A percentile compares a stretch with the other conserved stretches of the same genome.
phyloP scores from a whole-genome alignment of 805 yeast species.

The Candida tibetensis region DNA sequence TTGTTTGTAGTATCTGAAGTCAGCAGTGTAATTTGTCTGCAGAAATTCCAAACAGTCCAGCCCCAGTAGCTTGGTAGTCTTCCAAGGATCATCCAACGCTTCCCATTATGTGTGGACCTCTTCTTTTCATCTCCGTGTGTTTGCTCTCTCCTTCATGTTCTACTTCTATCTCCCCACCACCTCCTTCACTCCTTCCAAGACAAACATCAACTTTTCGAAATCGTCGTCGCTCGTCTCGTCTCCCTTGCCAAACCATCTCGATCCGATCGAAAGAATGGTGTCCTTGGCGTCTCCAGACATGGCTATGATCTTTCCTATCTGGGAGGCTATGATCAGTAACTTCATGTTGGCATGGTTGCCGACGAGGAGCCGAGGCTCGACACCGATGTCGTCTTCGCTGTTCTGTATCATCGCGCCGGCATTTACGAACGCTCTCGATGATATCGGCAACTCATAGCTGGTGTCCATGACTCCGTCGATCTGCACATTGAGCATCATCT shows the following conservation, averaged over 20 bases:
- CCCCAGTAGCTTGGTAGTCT: no score
- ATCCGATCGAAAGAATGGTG: conserved; percentile 44
- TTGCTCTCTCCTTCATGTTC: no score
- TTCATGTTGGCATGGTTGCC: conserved; percentile 49
- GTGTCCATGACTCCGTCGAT: conserved; percentile 49
- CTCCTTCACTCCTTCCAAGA: conserved; percentile 28
- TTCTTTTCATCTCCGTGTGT: no score
- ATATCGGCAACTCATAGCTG: conserved; percentile 35
- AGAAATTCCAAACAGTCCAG: no score
- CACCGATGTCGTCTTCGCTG: conserved; percentile 25
- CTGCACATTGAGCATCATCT: conserved; percentile 36
- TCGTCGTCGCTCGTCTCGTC: conserved; percentile 30
- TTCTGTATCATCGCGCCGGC: conserved; percentile 3
- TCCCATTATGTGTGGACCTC: no score
- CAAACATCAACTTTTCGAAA: conserved; percentile 45
- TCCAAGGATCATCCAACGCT: no score
- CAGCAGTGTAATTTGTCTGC: no score
- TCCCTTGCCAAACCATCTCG: conserved; percentile 45
- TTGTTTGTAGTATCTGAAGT: no score
- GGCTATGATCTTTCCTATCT: conserved; percentile 43
- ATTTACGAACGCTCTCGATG: conserved; percentile 19
- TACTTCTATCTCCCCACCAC: neutral
- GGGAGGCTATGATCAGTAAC: conserved; percentile 47
- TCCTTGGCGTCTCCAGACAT: conserved; percentile 33
- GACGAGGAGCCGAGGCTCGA: conserved; percentile 45